Evolutionary conservation across 805 yeast genomes (phyloP), one percentile per base, ranked within the genome.

Genomic region (Blastobotrys mokoenaii): DNA sequence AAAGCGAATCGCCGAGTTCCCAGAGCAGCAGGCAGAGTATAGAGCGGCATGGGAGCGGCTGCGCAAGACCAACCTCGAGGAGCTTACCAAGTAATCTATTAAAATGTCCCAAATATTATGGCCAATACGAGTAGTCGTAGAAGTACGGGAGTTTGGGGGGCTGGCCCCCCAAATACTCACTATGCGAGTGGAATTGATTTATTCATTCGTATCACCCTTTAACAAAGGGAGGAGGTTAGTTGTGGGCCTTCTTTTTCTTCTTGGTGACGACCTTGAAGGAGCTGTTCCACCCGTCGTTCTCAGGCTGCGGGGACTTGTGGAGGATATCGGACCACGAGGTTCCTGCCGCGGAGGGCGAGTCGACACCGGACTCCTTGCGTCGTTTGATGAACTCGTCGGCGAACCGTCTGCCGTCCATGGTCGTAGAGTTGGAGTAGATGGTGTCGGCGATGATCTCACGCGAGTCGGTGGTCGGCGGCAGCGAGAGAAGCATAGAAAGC

Each of bases 321-420:
- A 84, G 68, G 2, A 89, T 93, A 48, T 80, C 83, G 41, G 74
- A 71, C 96, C 96, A 88, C 36, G 79, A 71, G 52, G 76, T 70
- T 7, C 62, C 60, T 5, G 38, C 45, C 17, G 76, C 72, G 47
- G 76, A 73, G 40, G 64, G 63, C 27, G 67, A 63, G 25, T 65
- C 63, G 34, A 59, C 73, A 56, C 88, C 97, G 46, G 86, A 89
- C 41, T 69, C 73, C 49, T 73, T 74, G 59, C 93, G 81, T 60
- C 84, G 79, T 65, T 81, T 83, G 60, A 82, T 71, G 62, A 93
- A 93, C 59, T 93, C 98, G 46, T 74, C 76, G 0, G 98, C 96
- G 69, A 89, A 90, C 53, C 95, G 74, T 60, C 96, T 80, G 18
- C 97, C 97, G 62, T 93, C 96, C 84, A 90, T 80, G 1, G 89